Percentiles rank a stretch among this genome's conserved stretches.
These are phyloP conservation scores for Fraxinus angustifolia DNA, from an alignment of 305 asterid species.

Conservation along the genomic window DNA sequence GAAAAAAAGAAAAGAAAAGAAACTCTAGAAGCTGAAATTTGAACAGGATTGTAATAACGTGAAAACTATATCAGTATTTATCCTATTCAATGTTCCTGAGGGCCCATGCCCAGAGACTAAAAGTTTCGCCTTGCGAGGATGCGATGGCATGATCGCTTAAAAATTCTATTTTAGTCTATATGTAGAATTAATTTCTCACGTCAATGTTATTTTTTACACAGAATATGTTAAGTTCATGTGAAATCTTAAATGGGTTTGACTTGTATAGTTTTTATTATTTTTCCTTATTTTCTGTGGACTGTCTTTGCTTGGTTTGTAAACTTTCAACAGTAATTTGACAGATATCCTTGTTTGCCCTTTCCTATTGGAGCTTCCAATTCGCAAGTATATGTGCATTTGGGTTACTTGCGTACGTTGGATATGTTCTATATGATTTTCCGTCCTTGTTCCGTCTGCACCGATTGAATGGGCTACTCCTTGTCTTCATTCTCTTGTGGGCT, in stretches of 20 bases:
- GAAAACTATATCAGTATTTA: background rate
- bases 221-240: background rate
- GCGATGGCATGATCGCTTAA: background rate
- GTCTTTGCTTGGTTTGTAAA: conserved; percentile 38
- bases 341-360: conserved; percentile 87
- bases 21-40: background rate
- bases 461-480: conserved; percentile 89
- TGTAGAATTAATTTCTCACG: background rate
- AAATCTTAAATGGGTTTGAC: background rate
- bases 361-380: conserved; percentile 98
- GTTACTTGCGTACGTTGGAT: conserved; percentile 90
- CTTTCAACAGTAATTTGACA: conserved; percentile 55
- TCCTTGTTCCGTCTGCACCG: conserved; percentile 90
- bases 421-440: conserved; percentile 79
- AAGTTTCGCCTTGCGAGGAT: background rate
- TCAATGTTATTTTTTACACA: background rate
- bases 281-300: conserved; percentile 16
- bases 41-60: background rate
- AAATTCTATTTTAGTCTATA: background rate
- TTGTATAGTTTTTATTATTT: background rate
- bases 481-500: conserved; percentile 98
- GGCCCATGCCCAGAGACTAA: background rate
- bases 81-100: background rate
- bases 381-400: conserved; percentile 98
- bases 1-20: background rate